These are phyloP conservation scores for Chytriomyces hyalinus DNA, from an alignment of 192 early-diverging fungal genomes.

Conservation along the genomic window DNA sequence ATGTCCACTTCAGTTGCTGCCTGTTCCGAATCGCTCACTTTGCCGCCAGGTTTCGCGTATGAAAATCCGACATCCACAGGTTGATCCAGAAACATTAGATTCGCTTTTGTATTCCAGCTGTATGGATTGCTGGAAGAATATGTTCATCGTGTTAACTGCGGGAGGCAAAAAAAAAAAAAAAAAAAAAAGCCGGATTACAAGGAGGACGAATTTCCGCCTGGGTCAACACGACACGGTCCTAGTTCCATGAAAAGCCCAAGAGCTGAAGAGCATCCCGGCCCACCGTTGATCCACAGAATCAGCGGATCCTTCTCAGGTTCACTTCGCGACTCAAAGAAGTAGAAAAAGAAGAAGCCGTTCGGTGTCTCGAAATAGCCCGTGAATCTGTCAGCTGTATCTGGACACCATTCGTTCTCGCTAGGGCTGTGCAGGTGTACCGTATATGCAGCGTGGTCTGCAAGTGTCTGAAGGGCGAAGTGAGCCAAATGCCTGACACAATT, in stretches of 20 bases:
- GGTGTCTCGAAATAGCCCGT: slow-evolving; percentile 34
- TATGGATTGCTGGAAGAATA: slow-evolving; percentile 59
- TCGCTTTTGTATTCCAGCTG: slow-evolving; percentile 92
- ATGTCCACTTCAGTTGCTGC: slow-evolving; percentile 89
- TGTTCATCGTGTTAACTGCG: not conserved
- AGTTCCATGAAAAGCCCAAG: slow-evolving; percentile 79
- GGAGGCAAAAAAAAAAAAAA: not conserved
- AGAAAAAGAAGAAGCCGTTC: slow-evolving; percentile 40
- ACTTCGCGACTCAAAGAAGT: slow-evolving; percentile 91
- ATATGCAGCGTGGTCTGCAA: slow-evolving; percentile 4
- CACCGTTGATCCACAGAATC: slow-evolving; percentile 52
- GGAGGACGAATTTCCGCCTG: slow-evolving; percentile 69
- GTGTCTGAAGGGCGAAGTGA: too few relatives aligned
- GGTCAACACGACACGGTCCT: slow-evolving; percentile 84
- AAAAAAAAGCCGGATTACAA: not conserved
- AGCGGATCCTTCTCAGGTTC: slow-evolving; percentile 76
- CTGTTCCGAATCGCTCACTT: slow-evolving; percentile 64
- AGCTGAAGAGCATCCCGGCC: slow-evolving; percentile 77
- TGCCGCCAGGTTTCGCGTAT: slow-evolving; percentile 61
- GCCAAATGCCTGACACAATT: too few relatives aligned
- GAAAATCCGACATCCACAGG: slow-evolving; percentile 92
- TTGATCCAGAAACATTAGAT: slow-evolving; percentile 54
- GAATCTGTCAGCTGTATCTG: not conserved
- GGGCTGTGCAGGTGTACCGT: not conserved
- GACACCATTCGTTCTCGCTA: slow-evolving; percentile 19